phyloP scores from a whole-genome alignment of 2,329 filamentous ascomycete species.

The Sclerotiophoma versabilis region DNA sequence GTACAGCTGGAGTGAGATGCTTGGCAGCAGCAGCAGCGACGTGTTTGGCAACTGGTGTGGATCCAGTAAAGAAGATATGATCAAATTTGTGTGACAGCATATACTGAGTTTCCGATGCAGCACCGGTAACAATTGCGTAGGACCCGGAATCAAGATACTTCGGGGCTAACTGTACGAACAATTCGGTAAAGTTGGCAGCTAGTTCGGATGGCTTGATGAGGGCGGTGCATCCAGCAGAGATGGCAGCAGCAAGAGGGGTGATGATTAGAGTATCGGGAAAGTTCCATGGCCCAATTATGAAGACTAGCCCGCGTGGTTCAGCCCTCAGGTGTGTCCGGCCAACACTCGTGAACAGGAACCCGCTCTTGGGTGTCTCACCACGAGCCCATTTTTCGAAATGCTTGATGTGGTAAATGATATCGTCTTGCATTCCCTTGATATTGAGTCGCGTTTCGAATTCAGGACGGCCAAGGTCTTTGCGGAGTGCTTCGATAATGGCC shows the following conservation, averaged over 20 bases:
- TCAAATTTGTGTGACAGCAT: slow-evolving; percentile 2
- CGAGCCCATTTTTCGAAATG: neutral
- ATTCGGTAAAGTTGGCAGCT: neutral
- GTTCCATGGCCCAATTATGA: slow-evolving; percentile 3
- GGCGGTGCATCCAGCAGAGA: slow-evolving; percentile 6
- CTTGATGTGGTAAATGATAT: neutral
- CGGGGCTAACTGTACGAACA: neutral
- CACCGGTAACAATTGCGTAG: neutral
- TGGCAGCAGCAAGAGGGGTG: neutral
- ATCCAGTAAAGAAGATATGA: slow-evolving; percentile 3
- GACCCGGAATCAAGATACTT: neutral
- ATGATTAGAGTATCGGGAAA: neutral
- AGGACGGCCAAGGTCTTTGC: neutral
- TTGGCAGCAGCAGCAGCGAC: slow-evolving; percentile 1
- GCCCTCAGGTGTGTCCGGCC: neutral
- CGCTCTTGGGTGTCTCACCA: neutral
- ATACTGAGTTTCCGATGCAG: slow-evolving; percentile 2
- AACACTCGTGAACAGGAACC: neutral
- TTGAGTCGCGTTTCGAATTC: neutral
- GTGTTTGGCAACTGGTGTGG: neutral
- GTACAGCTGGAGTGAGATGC: neutral
- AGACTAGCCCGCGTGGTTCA: neutral
- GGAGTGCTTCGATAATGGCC: neutral
- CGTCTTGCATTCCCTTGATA: neutral
- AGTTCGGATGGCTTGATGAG: slow-evolving; percentile 4